Percentiles rank a stretch among this genome's conserved stretches.
These are phyloP conservation scores for Trametes pubescens DNA, from an alignment of 1,284 basidiomycete species.

Conservation along the genomic window DNA sequence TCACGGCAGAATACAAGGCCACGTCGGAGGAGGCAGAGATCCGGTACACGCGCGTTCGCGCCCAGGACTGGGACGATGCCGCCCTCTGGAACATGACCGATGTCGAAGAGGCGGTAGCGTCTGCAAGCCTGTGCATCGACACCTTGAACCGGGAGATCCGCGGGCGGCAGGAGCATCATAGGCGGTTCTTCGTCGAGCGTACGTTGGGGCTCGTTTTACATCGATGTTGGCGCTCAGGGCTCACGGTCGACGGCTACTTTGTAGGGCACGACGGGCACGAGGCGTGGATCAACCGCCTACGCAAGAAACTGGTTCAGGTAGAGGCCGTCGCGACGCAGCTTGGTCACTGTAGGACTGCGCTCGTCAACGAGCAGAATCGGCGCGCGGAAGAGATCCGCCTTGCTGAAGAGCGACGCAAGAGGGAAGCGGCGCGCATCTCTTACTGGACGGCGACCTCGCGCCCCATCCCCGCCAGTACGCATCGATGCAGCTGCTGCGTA, in stretches of 20 bases:
- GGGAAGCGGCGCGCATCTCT: neutral
- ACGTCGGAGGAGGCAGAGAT: constrained; percentile 7
- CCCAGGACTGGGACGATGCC: constrained; percentile 8
- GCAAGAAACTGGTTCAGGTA: constrained; percentile 7
- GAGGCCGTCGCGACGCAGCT: constrained; percentile 10
- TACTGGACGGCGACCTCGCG: neutral
- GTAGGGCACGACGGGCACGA: constrained; percentile 16
- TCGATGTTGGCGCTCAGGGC: neutral
- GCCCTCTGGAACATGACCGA: constrained; percentile 10
- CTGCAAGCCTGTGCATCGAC: neutral
- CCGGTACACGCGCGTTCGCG: constrained; percentile 2
- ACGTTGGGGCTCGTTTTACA: neutral
- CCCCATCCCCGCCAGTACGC: neutral
- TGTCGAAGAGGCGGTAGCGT: neutral
- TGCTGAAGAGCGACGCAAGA: neutral
- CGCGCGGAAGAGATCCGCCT: neutral
- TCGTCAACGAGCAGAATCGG: neutral
- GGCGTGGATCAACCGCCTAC: constrained; percentile 13
- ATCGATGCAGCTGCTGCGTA: neutral
- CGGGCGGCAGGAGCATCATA: constrained; percentile 15
- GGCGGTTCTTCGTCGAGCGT: constrained; percentile 20
- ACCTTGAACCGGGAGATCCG: constrained; percentile 12
- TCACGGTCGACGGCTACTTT: neutral
- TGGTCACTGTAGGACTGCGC: neutral
- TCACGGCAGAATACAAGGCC: constrained; percentile 17